Evolutionary conservation across 1,284 basidiomycete species (phyloP), one percentile per base, ranked within the genome.

Genomic region (Tetrapyrgos nigripes): DNA sequence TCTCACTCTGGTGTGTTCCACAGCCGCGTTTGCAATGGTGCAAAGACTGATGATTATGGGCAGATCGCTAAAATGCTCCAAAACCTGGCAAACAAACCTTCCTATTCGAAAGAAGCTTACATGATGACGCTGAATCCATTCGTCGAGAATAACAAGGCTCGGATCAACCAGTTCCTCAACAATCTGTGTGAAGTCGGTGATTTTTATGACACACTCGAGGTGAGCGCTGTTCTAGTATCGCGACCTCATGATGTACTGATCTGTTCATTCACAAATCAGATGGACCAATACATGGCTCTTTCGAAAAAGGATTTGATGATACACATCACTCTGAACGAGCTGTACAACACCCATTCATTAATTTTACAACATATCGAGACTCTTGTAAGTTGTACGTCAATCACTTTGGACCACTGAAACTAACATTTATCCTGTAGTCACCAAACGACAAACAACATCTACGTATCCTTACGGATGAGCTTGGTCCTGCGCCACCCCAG

Each of bases 31-130:
- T 46, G 52, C 11, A 29, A 21, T 44, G 27, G 24, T 40, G 3
- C 17, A 55, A 48, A 24, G 46, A 19, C 53, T 62, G 51, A 52
- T 54, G 58, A 47, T 56, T 17, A 54, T 26, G 40, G 35, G 1
- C 62, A 96, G 94, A 98, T 99, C 68, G 97, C 97, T 58, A 99
- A 99, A 82, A 98, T 99, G 96, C 81, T 99, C 55, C 97, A 99
- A 77, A 98, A 99, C 74, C 83, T 99, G 53, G 97, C 97, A 27
- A 99, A 99, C 79, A 98, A 99, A 77, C 97, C 97, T 0, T 96
- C 92, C 1, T 98, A 98, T 70, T 87, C 96, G 23, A 99, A 99
- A 73, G 97, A 99, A 74, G 91, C 90, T 26, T 98, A 98, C 78
- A 99, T 99, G 97, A 94, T 96, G 77, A 94, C 93, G 13, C 83